Evolutionary conservation across 768 basidiomycete genomes (phyloP), one percentile per base, ranked within the genome.

Genomic region (Amanita rimosa): DNA sequence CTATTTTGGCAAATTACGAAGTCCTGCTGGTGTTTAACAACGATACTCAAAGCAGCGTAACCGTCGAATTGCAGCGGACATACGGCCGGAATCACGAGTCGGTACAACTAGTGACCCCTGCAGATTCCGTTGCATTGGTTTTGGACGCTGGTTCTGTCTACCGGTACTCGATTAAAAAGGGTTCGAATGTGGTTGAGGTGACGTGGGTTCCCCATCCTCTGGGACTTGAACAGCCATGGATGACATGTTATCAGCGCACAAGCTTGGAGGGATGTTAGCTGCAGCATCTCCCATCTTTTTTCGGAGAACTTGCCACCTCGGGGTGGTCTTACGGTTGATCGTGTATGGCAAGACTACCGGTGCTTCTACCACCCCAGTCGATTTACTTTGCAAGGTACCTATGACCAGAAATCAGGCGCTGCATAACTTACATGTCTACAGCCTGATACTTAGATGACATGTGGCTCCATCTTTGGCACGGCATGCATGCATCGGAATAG

Each of bases 71-170:
- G 26, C 64, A 81, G 51, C 71, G 74, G 31, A 76, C 84, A 63
- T 84, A 84, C 54, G 81, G 79, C 40, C 69, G 74, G 45, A 70
- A 71, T 44, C 64, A 73, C 13, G 72, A 71, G 45, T 69, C 75
- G 44, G 69, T 76, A 52, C 70, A 82, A 40, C 59, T 83, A 22
- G 67, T 85, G 35, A 70, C 75, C 50, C 81, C 82, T 3, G 70
- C 74, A 42, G 82, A 85, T 58, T 74, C 72, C 37, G 67, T 85
- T 48, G 79, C 79, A 27, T 70, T 84, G 50, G 71, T 85, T 52
- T 71, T 85, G 53, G 81, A 83, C 57, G 80, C 83, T 16, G 83
- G 83, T 5, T 72, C 74, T 17, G 65, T 77, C 34, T 85, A 85
- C 67, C 74, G 75, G 57, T 84, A 85, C 61, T 81, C 78, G 31